phyloP scores from a whole-genome alignment of 345 rosid genomes.

The Rhodomyrtus tomentosa region DNA sequence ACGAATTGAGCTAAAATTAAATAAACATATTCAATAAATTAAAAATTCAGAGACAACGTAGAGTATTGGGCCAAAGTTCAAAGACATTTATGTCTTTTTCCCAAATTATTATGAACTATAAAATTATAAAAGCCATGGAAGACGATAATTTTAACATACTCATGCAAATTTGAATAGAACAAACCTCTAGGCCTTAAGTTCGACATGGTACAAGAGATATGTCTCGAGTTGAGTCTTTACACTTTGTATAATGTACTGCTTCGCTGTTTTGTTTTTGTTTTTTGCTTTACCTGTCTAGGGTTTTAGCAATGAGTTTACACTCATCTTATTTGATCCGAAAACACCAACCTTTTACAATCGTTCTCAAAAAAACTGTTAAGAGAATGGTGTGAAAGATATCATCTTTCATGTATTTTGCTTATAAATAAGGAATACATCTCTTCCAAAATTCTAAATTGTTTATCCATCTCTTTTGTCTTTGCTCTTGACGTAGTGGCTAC shows the following conservation, averaged over 20 bases:
- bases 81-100: no score
- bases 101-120: background rate
- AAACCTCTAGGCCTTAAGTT: background rate
- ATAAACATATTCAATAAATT: no score
- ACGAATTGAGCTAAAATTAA: background rate
- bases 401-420: background rate
- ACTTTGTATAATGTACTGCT: background rate
- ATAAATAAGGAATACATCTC: background rate
- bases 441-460: background rate
- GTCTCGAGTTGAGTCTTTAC: background rate
- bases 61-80: no score
- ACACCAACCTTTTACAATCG: fast-evolving
- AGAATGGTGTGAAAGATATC: background rate
- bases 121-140: background rate
- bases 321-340: background rate
- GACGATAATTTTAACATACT: background rate
- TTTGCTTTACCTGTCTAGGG: background rate
- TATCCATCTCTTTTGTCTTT: no score
- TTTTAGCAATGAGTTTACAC: background rate
- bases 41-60: no score
- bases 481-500: no score
- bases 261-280: background rate
- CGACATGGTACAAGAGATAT: background rate
- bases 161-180: background rate
- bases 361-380: background rate